phyloP scores from a whole-genome alignment of 164 flowering plant species.

The Houttuynia cordata region DNA sequence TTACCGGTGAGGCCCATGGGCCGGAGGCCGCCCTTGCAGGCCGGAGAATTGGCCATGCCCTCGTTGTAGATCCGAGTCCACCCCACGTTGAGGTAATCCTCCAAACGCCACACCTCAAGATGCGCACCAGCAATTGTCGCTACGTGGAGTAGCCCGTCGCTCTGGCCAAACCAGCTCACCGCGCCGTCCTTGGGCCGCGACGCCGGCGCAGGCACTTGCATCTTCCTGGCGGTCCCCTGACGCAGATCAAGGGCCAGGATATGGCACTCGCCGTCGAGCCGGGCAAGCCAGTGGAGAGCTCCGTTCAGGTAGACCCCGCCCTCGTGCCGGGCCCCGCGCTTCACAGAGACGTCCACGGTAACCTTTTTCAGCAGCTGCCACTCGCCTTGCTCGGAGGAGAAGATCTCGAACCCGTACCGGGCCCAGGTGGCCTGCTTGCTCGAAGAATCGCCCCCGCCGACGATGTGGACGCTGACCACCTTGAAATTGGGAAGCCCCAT shows the following conservation, averaged over 20 bases:
- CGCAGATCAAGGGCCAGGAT: neutral
- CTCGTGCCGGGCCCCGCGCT: neutral
- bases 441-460: neutral
- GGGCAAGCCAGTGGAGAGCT: neutral
- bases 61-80: neutral
- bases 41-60: neutral
- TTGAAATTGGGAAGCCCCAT: neutral
- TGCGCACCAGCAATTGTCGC: neutral
- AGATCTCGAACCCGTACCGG: neutral
- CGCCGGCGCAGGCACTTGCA: neutral
- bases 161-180: neutral
- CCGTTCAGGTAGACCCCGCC: neutral
- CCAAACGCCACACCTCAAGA: neutral
- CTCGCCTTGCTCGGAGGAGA: neutral
- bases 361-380: neutral
- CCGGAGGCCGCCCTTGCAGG: neutral
- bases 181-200: neutral
- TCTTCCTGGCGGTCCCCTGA: neutral
- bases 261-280: neutral
- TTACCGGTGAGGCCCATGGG: neutral
- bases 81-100: neutral
- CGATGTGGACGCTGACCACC: neutral
- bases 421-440: neutral
- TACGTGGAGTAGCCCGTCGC: neutral
- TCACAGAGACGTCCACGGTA: neutral